Evolutionary conservation across 2,329 filamentous ascomycete species (phyloP).

Genomic region (Neofusicoccum laricinum): DNA sequence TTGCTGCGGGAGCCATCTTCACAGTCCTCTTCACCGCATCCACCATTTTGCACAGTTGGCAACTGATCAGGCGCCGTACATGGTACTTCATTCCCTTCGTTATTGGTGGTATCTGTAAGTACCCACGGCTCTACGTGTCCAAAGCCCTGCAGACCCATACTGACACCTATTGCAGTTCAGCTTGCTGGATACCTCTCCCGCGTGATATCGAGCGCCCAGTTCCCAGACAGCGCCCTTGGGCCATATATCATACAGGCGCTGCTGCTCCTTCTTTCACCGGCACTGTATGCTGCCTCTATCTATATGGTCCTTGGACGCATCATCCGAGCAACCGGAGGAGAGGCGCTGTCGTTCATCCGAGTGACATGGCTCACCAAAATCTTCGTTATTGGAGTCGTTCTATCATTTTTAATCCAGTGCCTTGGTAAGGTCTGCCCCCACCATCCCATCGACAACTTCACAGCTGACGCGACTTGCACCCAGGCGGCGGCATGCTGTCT

Average conservation of each 20-base stretch:
- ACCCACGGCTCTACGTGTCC: too few relatives aligned
- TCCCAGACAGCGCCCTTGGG: slow-evolving; percentile 24
- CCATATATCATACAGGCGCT: slow-evolving; percentile 45
- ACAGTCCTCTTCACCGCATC: slow-evolving; percentile 25
- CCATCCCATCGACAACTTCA: too few relatives aligned
- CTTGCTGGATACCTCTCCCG: slow-evolving; percentile 50
- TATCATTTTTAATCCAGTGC: slow-evolving; percentile 42
- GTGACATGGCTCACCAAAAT: slow-evolving; percentile 38
- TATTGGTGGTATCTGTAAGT: slow-evolving; percentile 49
- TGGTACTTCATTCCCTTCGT: slow-evolving; percentile 54
- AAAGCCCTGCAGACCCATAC: neutral
- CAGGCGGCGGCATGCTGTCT: neutral
- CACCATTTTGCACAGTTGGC: slow-evolving; percentile 37
- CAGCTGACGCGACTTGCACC: neutral
- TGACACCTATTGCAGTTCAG: slow-evolving; percentile 42
- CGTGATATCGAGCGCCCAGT: slow-evolving; percentile 26
- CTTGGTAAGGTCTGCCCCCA: neutral
- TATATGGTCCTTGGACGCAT: slow-evolving; percentile 45
- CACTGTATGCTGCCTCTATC: slow-evolving; percentile 46
- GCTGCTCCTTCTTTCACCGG: slow-evolving; percentile 45
- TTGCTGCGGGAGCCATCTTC: slow-evolving; percentile 28
- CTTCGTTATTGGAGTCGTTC: slow-evolving; percentile 41
- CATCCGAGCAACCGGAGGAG: slow-evolving; percentile 34
- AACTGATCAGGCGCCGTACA: slow-evolving; percentile 38
- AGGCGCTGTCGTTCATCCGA: slow-evolving; percentile 34